These are phyloP conservation scores for Serendipita sp. DNA, from an alignment of 768 basidiomycete species.

Conservation along the genomic window DNA sequence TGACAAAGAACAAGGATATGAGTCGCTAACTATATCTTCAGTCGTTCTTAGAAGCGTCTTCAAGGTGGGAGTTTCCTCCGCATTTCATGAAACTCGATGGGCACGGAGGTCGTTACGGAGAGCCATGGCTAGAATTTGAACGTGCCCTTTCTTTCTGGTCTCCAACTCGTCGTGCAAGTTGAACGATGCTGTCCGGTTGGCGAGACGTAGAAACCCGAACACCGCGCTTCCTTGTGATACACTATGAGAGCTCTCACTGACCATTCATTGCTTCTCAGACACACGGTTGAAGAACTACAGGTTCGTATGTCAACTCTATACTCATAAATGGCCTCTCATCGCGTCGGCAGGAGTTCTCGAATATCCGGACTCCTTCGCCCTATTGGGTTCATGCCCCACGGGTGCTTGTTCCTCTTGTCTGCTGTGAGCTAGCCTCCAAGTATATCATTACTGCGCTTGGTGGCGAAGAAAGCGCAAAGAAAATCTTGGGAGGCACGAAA, in stretches of 20 bases:
- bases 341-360: constrained; percentile 15
- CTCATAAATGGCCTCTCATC: too few relatives aligned
- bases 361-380: constrained; percentile 68
- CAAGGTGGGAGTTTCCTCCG: not conserved
- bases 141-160: not conserved
- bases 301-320: too few relatives aligned
- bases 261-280: not conserved
- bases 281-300: constrained; percentile 2
- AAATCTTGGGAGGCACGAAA: constrained; percentile 72
- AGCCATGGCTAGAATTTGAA: not conserved
- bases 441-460: constrained; percentile 65
- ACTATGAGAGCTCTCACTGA: not conserved
- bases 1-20: not conserved
- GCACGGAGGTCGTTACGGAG: not conserved
- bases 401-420: constrained; percentile 53
- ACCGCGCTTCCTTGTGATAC: not conserved
- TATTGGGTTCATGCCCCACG: constrained; percentile 67
- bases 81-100: not conserved
- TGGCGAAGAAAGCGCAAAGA: constrained; percentile 51
- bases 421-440: constrained; percentile 58
- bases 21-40: not conserved
- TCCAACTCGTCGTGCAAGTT: not conserved
- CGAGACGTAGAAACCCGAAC: not conserved
- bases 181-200: not conserved
- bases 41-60: constrained; percentile 2